Evolutionary conservation across 345 rosid genomes (phyloP), one percentile per base, ranked within the genome.

Genomic region (Psidium guajava): DNA sequence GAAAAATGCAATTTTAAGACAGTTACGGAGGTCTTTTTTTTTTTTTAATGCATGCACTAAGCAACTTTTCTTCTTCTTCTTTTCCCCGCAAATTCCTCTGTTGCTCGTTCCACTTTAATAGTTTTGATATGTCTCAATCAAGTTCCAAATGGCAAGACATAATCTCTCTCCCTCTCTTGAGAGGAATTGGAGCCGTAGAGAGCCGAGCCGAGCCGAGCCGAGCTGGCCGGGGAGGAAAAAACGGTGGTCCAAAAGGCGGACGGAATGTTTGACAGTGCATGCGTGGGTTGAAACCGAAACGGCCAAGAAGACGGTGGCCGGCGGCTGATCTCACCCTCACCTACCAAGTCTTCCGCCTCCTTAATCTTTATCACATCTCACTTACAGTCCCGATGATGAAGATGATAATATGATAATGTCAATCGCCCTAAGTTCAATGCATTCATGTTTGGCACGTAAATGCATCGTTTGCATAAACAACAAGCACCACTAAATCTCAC

Each of bases 91-190:
- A 36, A 85, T 47, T 22, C 51, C 49, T 5, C 50, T 9, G 93
- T 92, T 97, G 96, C 92, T 88, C 93, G 92, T 86, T 74, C 84
- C 22, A 7, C 18, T 32, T 16, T 20, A 54, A 18, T 7, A 54
- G 56, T 20, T 18, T 54, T 54, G 20, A 21, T 40, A 32, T 16
- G 77, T 64, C 75, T 3, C 77, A 69, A 16, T 69, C 77, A 18
- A 69, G 6, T 5, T 69, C 47, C 12, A 3, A 32, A 8, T 69
- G 24, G 12, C 32, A 32, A 8, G 3, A 40, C 42, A 40, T 40
- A 40, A 2, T 40, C 42, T 40, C 42, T 40, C 42, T 40, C 42
- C 5, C 42, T 40, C 42, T 40, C 42, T 40, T 40, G 5, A 40
- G 42, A 40, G 42, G 42, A 40, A 40, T 40, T 40, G 75, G 75